Base-by-base conservation (phyloP, 805 yeast genomes). In the Kregervanrija fluxuum region DNA sequence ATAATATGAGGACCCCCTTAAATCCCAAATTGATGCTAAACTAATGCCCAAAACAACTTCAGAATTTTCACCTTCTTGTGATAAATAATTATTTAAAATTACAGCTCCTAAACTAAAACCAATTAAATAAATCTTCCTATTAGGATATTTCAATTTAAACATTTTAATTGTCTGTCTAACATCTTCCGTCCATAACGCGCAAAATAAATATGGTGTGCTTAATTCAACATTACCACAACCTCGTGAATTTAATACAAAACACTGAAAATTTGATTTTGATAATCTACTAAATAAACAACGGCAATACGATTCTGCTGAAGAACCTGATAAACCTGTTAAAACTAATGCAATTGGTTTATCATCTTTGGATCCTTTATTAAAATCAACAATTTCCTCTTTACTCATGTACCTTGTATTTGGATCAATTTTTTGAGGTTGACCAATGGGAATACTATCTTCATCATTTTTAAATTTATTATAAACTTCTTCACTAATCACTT, bases 51-150 rank as follows among this genome's bases (percentile, higher is more conserved):
- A 78, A 31, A 67, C 66, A 33, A 79, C 57, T 13, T 65, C 64
- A 22, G 68, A 60, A n/a, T 67, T 56, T 1, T 65, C 71, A 10
- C 75, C 77, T 51, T 79, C 80, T 55, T 77, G 82, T 9, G 89
- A 91, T 15, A 86, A 58, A 60, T 80, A 86, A 57, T 86, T 87
- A 30, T 84, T 73, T 48, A 85, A 66, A 31, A 86, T 71, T 3
- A 81, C 72, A 0, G 84, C 90, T 2, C 95, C 95, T 43, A 86
- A 71, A n/a, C 90, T 82, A 55, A 81, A 82, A 3, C 95, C 95
- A n/a, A 77, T 78, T 31, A 81, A 73, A 55, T 74, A 80, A 46
- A 84, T 75, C 16, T 75, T 67, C n/a, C 86, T 76, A 42, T 71
- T 64, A 1, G 95, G 91, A 57, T 70, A 82, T 40, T 66, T 58